These are phyloP conservation scores for Phaeotremella skinneri DNA, from an alignment of 768 basidiomycete species.

Conservation along the genomic window DNA sequence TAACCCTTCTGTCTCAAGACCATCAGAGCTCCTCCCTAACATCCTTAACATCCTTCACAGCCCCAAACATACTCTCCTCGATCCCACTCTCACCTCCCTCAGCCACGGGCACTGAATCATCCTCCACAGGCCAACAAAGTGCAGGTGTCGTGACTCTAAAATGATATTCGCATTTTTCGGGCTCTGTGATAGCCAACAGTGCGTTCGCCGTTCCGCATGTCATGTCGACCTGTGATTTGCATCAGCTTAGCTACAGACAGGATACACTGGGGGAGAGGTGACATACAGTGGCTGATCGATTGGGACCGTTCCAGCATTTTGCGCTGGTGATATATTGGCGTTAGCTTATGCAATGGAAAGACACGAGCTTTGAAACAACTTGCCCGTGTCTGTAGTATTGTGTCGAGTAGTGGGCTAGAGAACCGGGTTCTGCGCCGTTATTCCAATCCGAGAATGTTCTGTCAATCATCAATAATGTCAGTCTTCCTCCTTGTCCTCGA, in stretches of 20 bases:
- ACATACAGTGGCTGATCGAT: conserved; percentile 65
- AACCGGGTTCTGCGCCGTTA: conserved; percentile 60
- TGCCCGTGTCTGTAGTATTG: conserved; percentile 67
- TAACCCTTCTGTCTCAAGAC: no score
- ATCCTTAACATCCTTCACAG: conserved; percentile 2
- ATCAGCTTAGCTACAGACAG: background rate
- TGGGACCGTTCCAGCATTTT: conserved; percentile 95
- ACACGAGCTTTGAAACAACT: conserved; percentile 4
- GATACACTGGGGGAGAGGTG: background rate
- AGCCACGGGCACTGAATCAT: conserved; percentile 32
- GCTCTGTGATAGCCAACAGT: conserved; percentile 72
- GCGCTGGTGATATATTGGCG: conserved; percentile 59
- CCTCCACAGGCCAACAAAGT: conserved; percentile 59
- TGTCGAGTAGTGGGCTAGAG: conserved; percentile 68
- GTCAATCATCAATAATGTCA: conserved; percentile 8
- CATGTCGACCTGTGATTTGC: conserved; percentile 65
- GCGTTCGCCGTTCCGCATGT: conserved; percentile 83
- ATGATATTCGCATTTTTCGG: conserved; percentile 95
- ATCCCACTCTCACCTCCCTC: conserved; percentile 13
- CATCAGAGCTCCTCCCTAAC: conserved; percentile 35
- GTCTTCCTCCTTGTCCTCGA: background rate
- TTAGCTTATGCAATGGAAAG: background rate
- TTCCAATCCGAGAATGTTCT: conserved; percentile 75
- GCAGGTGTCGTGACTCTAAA: conserved; percentile 82
- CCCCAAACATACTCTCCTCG: conserved; percentile 12